Base-by-base conservation (phyloP, 805 yeast genomes). In the Saccharomyces paradoxus region DNA sequence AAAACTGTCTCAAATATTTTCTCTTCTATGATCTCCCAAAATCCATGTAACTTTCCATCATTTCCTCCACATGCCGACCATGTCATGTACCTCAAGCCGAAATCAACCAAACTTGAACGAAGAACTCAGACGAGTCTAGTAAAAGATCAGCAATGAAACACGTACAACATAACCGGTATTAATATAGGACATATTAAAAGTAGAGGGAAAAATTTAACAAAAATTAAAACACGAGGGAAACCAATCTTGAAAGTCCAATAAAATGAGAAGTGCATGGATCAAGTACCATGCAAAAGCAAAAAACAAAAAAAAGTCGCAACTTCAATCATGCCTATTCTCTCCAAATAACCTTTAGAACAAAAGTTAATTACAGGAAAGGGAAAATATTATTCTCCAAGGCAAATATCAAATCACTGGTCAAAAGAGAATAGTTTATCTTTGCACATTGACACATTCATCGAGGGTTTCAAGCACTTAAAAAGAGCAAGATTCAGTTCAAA, bases 391-490 rank as follows among this genome's bases (percentile, higher is more conserved):
- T 28, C 28, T 50, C 44, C 26, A n/a, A 28, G 27, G 41, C 29
- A 44, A 28, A 8, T 8, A 17, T 17, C 13, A 37, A 37, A 17
- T 37, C 44, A 17, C 44, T 37, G 12, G 17, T 37, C 44, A 50
- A 53, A 44, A 49, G 46, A 41, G 49, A 28, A 51, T 5, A 29
- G 22, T 60, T 57, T 17, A 52, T 63, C 63, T 69, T 59, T 61
- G 71, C 72, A 67, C 69, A 69, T 57, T 60, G 72, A 69, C 72
- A 69, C 72, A 69, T 69, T 64, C 64, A 59, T 52, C 60, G 63
- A 60, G 59, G 60, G 62, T 58, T 49, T 54, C 41, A 49, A 28
- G 44, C 26, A 22, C 24, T 10, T 14, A 49, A 37, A 50, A 49
- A 44, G 29, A n/a, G 50, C 51, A 21, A 48, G 31, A 50, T 50